Evolutionary conservation across 2,329 filamentous ascomycete species (phyloP).

Genomic region (Apiospora rasikravindrae): DNA sequence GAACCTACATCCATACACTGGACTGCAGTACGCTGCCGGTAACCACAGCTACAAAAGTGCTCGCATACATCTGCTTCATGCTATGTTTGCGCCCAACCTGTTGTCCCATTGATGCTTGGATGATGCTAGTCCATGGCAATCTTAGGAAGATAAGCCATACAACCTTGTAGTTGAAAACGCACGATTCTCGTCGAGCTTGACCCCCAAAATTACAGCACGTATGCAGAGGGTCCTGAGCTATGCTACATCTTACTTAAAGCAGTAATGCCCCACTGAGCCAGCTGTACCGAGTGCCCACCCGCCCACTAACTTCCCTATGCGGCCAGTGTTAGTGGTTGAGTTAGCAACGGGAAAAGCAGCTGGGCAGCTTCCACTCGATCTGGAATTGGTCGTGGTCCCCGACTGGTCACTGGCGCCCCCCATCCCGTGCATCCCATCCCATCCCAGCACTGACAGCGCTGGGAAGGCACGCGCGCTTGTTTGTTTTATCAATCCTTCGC

Average conservation of each 20-base stretch:
- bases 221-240: background rate
- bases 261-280: slow-evolving; percentile 10
- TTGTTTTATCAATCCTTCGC: slow-evolving; percentile 13
- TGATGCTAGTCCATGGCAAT: slow-evolving; percentile 2
- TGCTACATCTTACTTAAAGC: slow-evolving; percentile 1
- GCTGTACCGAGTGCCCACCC: slow-evolving; percentile 7
- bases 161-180: background rate
- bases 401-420: slow-evolving; percentile 15
- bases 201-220: slow-evolving; percentile 14
- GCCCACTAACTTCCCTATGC: slow-evolving; percentile 14
- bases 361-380: slow-evolving; percentile 15
- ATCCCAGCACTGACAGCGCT: slow-evolving; percentile 12
- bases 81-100: background rate
- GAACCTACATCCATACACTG: background rate
- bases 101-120: background rate
- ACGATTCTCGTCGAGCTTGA: slow-evolving; percentile 1
- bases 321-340: slow-evolving; percentile 12
- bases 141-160: slow-evolving; percentile 10
- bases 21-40: background rate
- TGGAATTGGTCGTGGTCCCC: slow-evolving; percentile 10
- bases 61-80: background rate
- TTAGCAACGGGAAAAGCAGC: slow-evolving; percentile 9
- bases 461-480: slow-evolving; percentile 18
- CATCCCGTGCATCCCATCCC: background rate
- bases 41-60: background rate